Base-by-base conservation (phyloP, 495 filamentous ascomycete species). In the Penicillium turbatum region DNA sequence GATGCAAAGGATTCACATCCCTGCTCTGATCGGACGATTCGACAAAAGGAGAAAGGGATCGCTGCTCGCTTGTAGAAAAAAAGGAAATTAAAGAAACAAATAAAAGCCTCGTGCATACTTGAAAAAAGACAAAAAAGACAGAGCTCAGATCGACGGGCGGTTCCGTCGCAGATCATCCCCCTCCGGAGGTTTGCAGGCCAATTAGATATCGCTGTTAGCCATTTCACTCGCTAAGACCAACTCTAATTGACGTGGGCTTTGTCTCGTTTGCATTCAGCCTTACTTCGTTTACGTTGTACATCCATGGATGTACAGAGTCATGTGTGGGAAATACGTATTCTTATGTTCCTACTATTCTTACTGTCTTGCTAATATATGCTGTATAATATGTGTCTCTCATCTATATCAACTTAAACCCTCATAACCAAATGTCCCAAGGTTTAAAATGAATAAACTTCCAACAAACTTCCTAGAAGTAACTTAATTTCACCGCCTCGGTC, bases 81-180 rank as follows among this genome's bases (percentile, higher is more conserved):
- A 31, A 4, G 7, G 30, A 37, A 12, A 32, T 48, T 36, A 35
- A 26, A 16, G 3, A n/a, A 26, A 13, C 19, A 16, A 49, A 27
- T 31, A 29, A 19, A 36, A 45, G 49, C 49, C 56, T 55, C 43
- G 36, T 45, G 51, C 42, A 44, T 19, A 2, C n/a, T n/a, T 2
- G 32, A 17, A 10, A 8, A 6, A 6, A 43, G 7, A n/a, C n/a
- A n/a, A n/a, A n/a, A 27, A 12, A 29, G 12, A 40, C 19, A 42
- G 30, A 42, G 38, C 49, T 41, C 61, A 55, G 65, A 68, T 64
- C 59, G 59, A 66, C 68, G 68, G 70, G 63, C 63, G 65, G 66
- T 70, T 68, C 66, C 66, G 68, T 61, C 63, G 68, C 70, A 65
- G 70, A 73, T 71, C 69, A 66, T 24, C 21, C 58, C 65, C 63